Conservation (phyloP, 805 yeast genomes). For the Metschnikowia baotianmanensis region DNA sequence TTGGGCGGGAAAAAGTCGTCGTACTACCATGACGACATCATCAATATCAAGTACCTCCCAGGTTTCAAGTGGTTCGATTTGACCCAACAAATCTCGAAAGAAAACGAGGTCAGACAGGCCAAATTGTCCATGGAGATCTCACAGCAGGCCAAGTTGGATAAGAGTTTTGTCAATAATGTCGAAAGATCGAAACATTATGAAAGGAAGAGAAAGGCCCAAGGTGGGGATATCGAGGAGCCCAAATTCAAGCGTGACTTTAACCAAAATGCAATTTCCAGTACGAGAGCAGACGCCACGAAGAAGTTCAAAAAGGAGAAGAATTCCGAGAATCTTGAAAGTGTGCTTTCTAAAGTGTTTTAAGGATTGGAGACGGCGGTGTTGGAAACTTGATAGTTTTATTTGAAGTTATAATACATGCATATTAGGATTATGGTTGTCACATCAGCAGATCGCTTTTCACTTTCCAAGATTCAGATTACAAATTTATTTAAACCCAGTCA, state of each 20-base stretch:
- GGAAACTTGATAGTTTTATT: background rate
- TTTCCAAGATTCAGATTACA: too few species aligned
- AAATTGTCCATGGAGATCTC: constrained; percentile 85
- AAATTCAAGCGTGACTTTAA: constrained; percentile 50
- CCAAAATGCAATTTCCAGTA: constrained; percentile 66
- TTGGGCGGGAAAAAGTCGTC: constrained; percentile 91
- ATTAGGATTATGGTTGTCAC: too few species aligned
- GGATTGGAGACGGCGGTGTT: too few species aligned
- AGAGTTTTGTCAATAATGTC: constrained; percentile 76
- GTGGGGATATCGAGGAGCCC: constrained; percentile 18
- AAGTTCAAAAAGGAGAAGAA: constrained; percentile 43
- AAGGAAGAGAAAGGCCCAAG: constrained; percentile 38
- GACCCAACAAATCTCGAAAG: constrained; percentile 89
- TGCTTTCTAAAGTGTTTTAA: constrained; percentile 53
- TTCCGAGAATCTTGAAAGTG: constrained; percentile 42
- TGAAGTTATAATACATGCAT: background rate
- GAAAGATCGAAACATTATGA: constrained; percentile 81
- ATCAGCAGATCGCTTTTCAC: too few species aligned
- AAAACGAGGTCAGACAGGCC: constrained; percentile 83
- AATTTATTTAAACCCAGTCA: too few species aligned
- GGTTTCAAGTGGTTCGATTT: constrained; percentile 95
- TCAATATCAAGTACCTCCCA: constrained; percentile 84
- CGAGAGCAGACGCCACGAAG: constrained; percentile 60
- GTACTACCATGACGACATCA: constrained; percentile 89
- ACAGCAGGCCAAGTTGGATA: constrained; percentile 84